Evolutionary conservation across 495 filamentous ascomycete genomes (phyloP).

Genomic region (Evernia prunastri): DNA sequence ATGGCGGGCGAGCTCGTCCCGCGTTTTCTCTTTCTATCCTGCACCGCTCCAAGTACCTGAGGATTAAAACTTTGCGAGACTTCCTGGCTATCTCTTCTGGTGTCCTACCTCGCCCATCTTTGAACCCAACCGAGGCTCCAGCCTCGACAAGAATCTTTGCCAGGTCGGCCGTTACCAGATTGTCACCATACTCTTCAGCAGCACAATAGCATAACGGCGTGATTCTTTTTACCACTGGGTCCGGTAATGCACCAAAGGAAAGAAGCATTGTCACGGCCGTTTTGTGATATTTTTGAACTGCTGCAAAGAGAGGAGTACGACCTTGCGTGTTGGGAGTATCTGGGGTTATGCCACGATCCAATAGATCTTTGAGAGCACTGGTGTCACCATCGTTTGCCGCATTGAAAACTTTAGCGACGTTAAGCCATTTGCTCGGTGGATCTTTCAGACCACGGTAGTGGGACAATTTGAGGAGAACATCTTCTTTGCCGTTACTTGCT

Average conservation of each 20-base stretch:
- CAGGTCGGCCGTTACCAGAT: no score
- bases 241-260: background rate
- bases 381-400: background rate
- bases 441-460: background rate
- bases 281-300: background rate
- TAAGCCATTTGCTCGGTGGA: background rate
- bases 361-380: background rate
- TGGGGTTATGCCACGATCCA: background rate
- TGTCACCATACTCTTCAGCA: background rate
- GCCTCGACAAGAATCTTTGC: background rate
- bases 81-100: background rate
- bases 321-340: background rate
- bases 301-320: background rate
- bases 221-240: background rate
- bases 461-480: background rate
- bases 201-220: background rate
- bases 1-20: no score
- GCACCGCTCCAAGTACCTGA: background rate
- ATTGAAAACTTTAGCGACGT: background rate
- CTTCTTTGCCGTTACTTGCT: background rate
- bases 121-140: background rate
- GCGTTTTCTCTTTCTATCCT: no score
- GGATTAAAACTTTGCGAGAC: background rate
- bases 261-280: background rate
- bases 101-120: background rate